phyloP scores from a whole-genome alignment of 768 basidiomycete genomes.

The Mycena leptocephala region DNA sequence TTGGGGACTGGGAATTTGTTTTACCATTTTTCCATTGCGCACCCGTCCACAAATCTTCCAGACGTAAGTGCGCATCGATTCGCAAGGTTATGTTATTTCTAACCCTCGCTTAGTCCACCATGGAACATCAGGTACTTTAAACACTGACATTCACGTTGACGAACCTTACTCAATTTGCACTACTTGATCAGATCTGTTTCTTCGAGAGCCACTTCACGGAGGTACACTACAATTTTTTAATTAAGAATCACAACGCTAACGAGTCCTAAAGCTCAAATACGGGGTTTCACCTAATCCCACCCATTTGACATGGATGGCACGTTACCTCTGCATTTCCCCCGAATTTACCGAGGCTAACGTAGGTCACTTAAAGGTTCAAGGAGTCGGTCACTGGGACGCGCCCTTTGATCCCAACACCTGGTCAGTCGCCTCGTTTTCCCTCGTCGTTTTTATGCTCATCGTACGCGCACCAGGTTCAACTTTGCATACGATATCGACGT shows the following conservation, averaged over 20 bases:
- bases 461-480: conserved; percentile 66
- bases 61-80: conserved; percentile 54
- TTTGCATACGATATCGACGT: conserved; percentile 79
- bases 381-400: conserved; percentile 65
- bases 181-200: conserved; percentile 57
- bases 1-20: conserved; percentile 71
- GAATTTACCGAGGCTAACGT: neutral
- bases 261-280: conserved; percentile 63
- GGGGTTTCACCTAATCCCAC: conserved; percentile 66
- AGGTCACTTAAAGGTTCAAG: conserved; percentile 40
- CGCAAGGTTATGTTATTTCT: neutral
- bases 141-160: neutral
- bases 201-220: conserved; percentile 79
- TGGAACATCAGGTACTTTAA: conserved; percentile 74
- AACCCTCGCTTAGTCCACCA: conserved; percentile 54
- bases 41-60: conserved; percentile 64
- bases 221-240: conserved; percentile 42
- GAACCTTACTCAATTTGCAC: neutral
- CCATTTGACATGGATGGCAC: conserved; percentile 67
- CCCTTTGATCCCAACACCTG: conserved; percentile 68
- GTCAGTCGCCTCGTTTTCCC: too few relatives aligned
- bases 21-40: conserved; percentile 76
- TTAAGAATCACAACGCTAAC: neutral
- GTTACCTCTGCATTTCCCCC: neutral
- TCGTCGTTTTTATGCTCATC: too few relatives aligned